Conservation (phyloP, 495 filamentous ascomycete species). For the Collariella sp. region DNA sequence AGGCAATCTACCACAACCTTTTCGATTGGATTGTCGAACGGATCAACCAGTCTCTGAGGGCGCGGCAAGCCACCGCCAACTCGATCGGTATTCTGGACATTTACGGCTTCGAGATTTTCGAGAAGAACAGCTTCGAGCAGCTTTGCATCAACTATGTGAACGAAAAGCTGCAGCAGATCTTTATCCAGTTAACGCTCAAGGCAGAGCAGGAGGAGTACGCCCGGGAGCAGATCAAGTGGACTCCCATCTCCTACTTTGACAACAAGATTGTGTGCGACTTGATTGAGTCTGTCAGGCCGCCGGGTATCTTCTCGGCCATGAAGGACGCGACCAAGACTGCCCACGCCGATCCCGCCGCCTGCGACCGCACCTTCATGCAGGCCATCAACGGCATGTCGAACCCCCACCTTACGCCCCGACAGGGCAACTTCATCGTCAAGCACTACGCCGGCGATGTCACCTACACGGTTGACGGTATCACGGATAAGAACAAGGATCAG, state of each 20-base stretch:
- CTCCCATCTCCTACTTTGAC: constrained; percentile 98
- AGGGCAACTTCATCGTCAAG: constrained; percentile 96
- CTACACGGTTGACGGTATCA: constrained; percentile 94
- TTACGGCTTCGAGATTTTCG: constrained; percentile 99
- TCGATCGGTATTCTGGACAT: constrained; percentile 98
- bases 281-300: constrained; percentile 86
- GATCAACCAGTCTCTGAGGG: constrained; percentile 81
- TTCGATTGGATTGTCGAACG: constrained; percentile 98
- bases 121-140: constrained; percentile 98
- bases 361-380: constrained; percentile 92
- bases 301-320: constrained; percentile 89
- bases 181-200: constrained; percentile 95
- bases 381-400: constrained; percentile 84
- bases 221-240: constrained; percentile 95
- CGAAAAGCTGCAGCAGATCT: constrained; percentile 98
- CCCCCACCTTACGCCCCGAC: constrained; percentile 81
- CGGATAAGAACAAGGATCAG: constrained; percentile 99
- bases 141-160: constrained; percentile 99
- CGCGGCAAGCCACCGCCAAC: constrained; percentile 64
- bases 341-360: constrained; percentile 86
- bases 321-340: constrained; percentile 98
- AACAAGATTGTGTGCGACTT: constrained; percentile 98
- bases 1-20: constrained; percentile 93
- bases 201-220: constrained; percentile 98
- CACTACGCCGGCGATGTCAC: constrained; percentile 98